Conservation (phyloP, 2,329 filamentous ascomycete genomes). For the Didymella pomorum region DNA sequence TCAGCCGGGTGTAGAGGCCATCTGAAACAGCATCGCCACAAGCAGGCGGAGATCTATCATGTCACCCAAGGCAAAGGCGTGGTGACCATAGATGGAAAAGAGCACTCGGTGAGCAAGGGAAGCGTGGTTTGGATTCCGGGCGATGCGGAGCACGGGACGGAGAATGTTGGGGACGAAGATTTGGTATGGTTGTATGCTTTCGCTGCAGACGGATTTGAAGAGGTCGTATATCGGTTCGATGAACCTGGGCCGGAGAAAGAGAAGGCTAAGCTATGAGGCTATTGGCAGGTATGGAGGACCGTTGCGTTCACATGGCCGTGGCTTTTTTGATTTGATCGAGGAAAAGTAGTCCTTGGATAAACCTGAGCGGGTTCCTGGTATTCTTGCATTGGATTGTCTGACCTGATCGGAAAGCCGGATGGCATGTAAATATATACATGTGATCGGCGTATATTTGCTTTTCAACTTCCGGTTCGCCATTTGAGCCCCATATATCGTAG, state of each 20-base stretch:
- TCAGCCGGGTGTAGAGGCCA: constrained; percentile 34
- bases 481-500: too few species aligned
- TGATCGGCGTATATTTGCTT: too few species aligned
- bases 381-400: background rate
- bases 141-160: constrained; percentile 54
- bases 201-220: constrained; percentile 49
- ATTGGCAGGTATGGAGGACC: background rate
- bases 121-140: constrained; percentile 54
- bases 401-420: background rate
- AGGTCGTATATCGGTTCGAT: constrained; percentile 52
- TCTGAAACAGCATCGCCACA: constrained; percentile 52
- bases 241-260: constrained; percentile 2
- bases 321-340: background rate
- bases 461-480: too few species aligned
- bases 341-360: background rate
- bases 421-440: too few species aligned
- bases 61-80: constrained; percentile 50
- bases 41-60: constrained; percentile 56
- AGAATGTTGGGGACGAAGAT: constrained; percentile 32
- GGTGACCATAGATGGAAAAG: constrained; percentile 50
- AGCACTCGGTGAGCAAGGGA: constrained; percentile 45
- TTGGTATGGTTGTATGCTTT: constrained; percentile 55
- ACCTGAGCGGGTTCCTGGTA: background rate
- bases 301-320: background rate
- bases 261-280: constrained; percentile 2